Evolutionary conservation across 306 rosid genomes (phyloP).

Genomic region (Nissolia schottii): DNA sequence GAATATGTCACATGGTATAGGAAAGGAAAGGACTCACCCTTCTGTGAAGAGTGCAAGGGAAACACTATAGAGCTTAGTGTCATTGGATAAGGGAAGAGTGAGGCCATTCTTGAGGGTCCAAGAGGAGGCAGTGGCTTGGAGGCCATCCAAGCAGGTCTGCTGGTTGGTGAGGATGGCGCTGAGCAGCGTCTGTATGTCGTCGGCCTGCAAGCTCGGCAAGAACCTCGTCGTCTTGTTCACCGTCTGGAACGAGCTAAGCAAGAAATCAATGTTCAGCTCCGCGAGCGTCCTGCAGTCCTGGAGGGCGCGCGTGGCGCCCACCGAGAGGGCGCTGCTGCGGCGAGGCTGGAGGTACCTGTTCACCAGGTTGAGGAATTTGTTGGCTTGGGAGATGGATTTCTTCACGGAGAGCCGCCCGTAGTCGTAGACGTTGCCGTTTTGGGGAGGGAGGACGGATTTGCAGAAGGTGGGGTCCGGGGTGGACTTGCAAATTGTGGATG

Average conservation of each 20-base stretch:
- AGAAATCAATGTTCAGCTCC: slow-evolving; percentile 56
- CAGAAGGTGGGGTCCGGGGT: slow-evolving; percentile 70
- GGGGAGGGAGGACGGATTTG: slow-evolving; percentile 44
- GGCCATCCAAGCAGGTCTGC: slow-evolving; percentile 72
- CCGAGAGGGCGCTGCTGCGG: slow-evolving; percentile 28
- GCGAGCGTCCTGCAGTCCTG: slow-evolving; percentile 58
- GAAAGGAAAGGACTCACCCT: slow-evolving; percentile 26
- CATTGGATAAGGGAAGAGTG: slow-evolving; percentile 43
- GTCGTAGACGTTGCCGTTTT: slow-evolving; percentile 43
- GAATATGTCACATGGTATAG: too few species aligned
- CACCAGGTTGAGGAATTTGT: slow-evolving; percentile 34
- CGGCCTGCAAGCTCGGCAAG: slow-evolving; percentile 40
- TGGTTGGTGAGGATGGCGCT: slow-evolving; percentile 73
- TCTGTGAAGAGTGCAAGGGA: slow-evolving; percentile 63
- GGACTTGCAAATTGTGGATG: slow-evolving; percentile 41
- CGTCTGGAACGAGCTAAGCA: slow-evolving; percentile 34
- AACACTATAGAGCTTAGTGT: slow-evolving; percentile 61
- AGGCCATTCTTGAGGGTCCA: slow-evolving; percentile 45
- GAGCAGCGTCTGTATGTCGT: slow-evolving; percentile 52
- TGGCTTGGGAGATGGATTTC: slow-evolving; percentile 48
- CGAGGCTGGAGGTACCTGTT: slow-evolving; percentile 40
- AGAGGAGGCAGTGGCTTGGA: slow-evolving; percentile 47
- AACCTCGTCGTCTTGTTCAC: slow-evolving; percentile 18
- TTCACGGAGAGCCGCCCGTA: slow-evolving; percentile 49
- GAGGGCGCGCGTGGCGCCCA: slow-evolving; percentile 42